phyloP scores from a whole-genome alignment of 805 yeast genomes.

The Clavispora asparagi region DNA sequence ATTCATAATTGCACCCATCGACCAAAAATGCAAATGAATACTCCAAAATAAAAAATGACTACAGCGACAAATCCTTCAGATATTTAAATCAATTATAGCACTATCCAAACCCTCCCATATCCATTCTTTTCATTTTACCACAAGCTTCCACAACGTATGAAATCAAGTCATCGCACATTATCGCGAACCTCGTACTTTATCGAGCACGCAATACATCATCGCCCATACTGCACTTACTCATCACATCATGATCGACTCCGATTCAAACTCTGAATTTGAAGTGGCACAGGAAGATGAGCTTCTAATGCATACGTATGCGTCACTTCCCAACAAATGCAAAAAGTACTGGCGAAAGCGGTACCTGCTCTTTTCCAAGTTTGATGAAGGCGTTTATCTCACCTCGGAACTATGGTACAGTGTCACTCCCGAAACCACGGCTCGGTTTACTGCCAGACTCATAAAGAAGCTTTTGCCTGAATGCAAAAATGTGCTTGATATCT shows the following conservation, averaged over 20 bases:
- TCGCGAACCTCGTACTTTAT: too few relatives aligned
- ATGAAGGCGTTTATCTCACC: slow-evolving; percentile 64
- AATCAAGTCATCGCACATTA: too few relatives aligned
- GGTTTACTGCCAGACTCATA: slow-evolving; percentile 50
- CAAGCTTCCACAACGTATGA: too few relatives aligned
- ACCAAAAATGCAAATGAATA: too few relatives aligned
- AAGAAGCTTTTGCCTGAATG: slow-evolving; percentile 48
- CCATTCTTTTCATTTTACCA: too few relatives aligned
- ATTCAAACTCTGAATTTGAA: slow-evolving; percentile 7
- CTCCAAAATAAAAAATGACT: too few relatives aligned
- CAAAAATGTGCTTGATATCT: slow-evolving; percentile 53
- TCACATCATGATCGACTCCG: slow-evolving; percentile 2
- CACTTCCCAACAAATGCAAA: slow-evolving; percentile 36
- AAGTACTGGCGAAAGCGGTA: slow-evolving; percentile 65
- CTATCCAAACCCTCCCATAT: too few relatives aligned
- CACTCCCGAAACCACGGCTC: slow-evolving; percentile 75
- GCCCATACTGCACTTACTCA: neutral
- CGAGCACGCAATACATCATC: too few relatives aligned
- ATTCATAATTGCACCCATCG: too few relatives aligned
- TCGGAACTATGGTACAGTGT: slow-evolving; percentile 82
- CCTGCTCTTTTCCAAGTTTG: slow-evolving; percentile 54
- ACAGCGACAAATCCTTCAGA: too few relatives aligned
- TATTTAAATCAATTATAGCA: too few relatives aligned
- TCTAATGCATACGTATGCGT: slow-evolving; percentile 32
- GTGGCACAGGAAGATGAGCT: slow-evolving; percentile 21